A percentile compares a stretch with the other conserved stretches of the same genome.
These are phyloP conservation scores for Isoetes taiwanensis DNA, from an alignment of 75 land plant genomes.

Conservation along the genomic window DNA sequence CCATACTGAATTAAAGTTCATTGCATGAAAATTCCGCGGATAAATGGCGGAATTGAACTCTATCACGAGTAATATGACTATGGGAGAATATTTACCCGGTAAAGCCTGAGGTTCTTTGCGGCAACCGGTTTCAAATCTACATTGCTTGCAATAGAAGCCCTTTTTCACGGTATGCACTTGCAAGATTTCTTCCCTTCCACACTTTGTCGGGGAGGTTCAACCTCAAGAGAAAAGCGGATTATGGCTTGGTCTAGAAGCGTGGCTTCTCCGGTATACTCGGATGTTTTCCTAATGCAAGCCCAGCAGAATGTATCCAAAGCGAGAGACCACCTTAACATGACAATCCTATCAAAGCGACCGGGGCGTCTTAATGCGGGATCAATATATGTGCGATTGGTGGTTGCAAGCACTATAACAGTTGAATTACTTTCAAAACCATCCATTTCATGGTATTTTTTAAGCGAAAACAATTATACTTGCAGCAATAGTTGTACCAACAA, in stretches of 20 bases:
- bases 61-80: too few relatives aligned
- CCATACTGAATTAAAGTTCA: too few relatives aligned
- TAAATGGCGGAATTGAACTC: too few relatives aligned
- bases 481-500: neutral
- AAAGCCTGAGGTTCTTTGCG: constrained; percentile 85
- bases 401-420: constrained; percentile 95
- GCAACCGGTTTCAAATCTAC: constrained; percentile 68
- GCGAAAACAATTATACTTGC: neutral
- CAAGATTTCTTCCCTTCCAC: constrained; percentile 81
- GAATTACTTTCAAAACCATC: constrained; percentile 97
- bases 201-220: constrained; percentile 89
- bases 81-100: too few relatives aligned
- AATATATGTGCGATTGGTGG: constrained; percentile 93
- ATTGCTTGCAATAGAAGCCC: constrained; percentile 69
- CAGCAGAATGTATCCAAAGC: too few relatives aligned
- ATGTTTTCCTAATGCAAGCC: too few relatives aligned
- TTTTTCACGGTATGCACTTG: constrained; percentile 79
- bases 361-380: constrained; percentile 97
- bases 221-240: too few relatives aligned
- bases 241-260: too few relatives aligned
- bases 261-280: too few relatives aligned
- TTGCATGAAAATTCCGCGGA: too few relatives aligned
- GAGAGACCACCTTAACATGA: constrained; percentile 61
- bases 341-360: constrained; percentile 98
- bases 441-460: constrained; percentile 53